Evolutionary conservation across 2,329 filamentous ascomycete species (phyloP).

Genomic region (Beauveria sp.): DNA sequence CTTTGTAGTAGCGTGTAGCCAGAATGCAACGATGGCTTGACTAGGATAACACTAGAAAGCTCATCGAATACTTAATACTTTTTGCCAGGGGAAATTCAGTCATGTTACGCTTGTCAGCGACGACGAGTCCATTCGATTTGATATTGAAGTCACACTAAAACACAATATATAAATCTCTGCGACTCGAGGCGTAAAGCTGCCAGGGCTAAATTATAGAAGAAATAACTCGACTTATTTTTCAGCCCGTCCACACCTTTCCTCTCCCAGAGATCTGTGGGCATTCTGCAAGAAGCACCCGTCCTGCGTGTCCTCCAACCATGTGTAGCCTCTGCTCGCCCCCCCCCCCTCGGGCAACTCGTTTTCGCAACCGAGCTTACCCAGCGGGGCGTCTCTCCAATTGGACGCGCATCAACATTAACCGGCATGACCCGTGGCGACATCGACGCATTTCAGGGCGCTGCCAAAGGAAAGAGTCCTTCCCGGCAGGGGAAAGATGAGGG

Average conservation of each 20-base stretch:
- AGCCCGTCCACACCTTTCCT: neutral
- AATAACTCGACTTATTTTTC: too few species aligned
- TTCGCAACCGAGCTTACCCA: neutral
- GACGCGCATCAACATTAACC: neutral
- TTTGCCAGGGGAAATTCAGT: neutral
- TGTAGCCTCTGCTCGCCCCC: neutral
- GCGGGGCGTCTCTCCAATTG: neutral
- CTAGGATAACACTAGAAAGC: slow-evolving; percentile 8
- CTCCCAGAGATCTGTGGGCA: neutral
- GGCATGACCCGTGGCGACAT: neutral
- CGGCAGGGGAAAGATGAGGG: neutral
- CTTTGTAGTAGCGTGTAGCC: neutral
- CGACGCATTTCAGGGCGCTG: neutral
- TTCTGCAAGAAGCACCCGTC: neutral
- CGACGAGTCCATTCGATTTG: neutral
- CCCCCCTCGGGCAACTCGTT: neutral
- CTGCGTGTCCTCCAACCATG: neutral
- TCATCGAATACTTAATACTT: neutral
- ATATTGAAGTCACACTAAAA: too few species aligned
- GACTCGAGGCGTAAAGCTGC: too few species aligned
- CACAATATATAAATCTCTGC: too few species aligned
- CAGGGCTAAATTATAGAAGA: too few species aligned
- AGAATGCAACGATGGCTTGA: neutral
- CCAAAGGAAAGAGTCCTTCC: neutral
- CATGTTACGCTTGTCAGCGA: neutral